Percentiles rank a stretch among this genome's conserved stretches.
These are phyloP conservation scores for Fonsecaea nubica DNA, from an alignment of 2,329 filamentous ascomycete genomes.

Conservation along the genomic window DNA sequence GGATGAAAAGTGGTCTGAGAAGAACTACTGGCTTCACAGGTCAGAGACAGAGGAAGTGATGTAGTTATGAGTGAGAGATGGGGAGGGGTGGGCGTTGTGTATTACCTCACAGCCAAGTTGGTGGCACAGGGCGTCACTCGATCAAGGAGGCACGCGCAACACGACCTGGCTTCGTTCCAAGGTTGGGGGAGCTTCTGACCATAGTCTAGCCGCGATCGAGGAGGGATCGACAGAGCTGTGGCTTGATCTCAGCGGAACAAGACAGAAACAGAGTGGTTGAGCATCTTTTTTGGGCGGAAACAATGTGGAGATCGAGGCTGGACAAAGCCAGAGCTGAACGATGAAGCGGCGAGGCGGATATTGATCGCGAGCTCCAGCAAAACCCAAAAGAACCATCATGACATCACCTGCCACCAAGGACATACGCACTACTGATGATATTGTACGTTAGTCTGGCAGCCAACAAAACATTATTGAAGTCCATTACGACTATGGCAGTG, in stretches of 20 bases:
- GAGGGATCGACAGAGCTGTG: slow-evolving; percentile 16
- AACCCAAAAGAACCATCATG: slow-evolving; percentile 13
- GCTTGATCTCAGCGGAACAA: slow-evolving; percentile 11
- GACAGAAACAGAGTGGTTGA: slow-evolving; percentile 14
- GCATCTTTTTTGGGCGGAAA: slow-evolving; percentile 9
- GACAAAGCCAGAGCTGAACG: slow-evolving; percentile 5
- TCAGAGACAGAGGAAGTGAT: slow-evolving; percentile 20
- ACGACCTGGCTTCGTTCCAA: slow-evolving; percentile 18
- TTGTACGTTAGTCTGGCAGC: too few relatives aligned
- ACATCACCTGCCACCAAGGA: slow-evolving; percentile 11
- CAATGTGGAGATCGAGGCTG: slow-evolving; percentile 5
- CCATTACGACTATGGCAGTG: too few relatives aligned
- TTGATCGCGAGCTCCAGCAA: neutral
- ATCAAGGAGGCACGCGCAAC: slow-evolving; percentile 14
- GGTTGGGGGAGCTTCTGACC: slow-evolving; percentile 14
- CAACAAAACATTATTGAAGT: neutral
- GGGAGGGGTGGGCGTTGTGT: slow-evolving; percentile 12
- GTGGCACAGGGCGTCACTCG: slow-evolving; percentile 18
- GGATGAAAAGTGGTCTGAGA: neutral
- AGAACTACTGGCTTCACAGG: neutral
- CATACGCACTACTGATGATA: neutral
- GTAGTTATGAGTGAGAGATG: slow-evolving; percentile 23
- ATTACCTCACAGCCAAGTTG: slow-evolving; percentile 24
- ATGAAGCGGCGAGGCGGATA: neutral
- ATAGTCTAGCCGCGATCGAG: slow-evolving; percentile 11